Conservation (phyloP, 2,329 filamentous ascomycete genomes). For the Fusarium clavum region DNA sequence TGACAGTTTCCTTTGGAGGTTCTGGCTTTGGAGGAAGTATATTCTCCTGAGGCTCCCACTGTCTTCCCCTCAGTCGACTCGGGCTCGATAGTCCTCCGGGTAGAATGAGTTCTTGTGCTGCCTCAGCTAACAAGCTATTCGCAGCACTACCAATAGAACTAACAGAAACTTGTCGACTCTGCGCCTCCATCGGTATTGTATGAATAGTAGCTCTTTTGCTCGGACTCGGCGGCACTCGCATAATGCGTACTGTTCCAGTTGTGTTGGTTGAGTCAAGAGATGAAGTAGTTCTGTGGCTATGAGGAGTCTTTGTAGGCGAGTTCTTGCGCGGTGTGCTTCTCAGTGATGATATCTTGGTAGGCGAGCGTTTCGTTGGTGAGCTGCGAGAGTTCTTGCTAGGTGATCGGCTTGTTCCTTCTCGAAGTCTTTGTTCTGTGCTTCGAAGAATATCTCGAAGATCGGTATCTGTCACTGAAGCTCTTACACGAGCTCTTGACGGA, state of each 20-base stretch:
- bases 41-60: slow-evolving; percentile 42
- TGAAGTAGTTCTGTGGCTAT: slow-evolving; percentile 43
- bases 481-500: slow-evolving; percentile 36
- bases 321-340: slow-evolving; percentile 44
- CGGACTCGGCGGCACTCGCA: slow-evolving; percentile 44
- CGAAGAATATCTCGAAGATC: slow-evolving; percentile 64
- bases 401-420: slow-evolving; percentile 52
- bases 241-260: slow-evolving; percentile 39
- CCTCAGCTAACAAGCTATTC: slow-evolving; percentile 56
- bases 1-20: slow-evolving; percentile 5
- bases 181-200: slow-evolving; percentile 29
- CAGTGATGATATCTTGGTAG: slow-evolving; percentile 32
- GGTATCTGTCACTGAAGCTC: slow-evolving; percentile 55
- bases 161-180: slow-evolving; percentile 44
- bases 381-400: slow-evolving; percentile 47
- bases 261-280: slow-evolving; percentile 41
- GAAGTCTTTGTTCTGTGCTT: slow-evolving; percentile 64
- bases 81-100: slow-evolving; percentile 58
- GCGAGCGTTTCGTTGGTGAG: slow-evolving; percentile 35
- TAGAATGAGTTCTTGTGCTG: slow-evolving; percentile 51
- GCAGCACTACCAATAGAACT: slow-evolving; percentile 53
- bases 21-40: slow-evolving; percentile 2
- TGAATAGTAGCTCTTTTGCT: slow-evolving; percentile 45
- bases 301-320: slow-evolving; percentile 48
- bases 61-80: slow-evolving; percentile 51